A percentile compares a stretch with the other conserved stretches of the same genome.
These are phyloP conservation scores for Colletotrichum tanaceti DNA, from an alignment of 2,329 filamentous ascomycete species.

Conservation along the genomic window DNA sequence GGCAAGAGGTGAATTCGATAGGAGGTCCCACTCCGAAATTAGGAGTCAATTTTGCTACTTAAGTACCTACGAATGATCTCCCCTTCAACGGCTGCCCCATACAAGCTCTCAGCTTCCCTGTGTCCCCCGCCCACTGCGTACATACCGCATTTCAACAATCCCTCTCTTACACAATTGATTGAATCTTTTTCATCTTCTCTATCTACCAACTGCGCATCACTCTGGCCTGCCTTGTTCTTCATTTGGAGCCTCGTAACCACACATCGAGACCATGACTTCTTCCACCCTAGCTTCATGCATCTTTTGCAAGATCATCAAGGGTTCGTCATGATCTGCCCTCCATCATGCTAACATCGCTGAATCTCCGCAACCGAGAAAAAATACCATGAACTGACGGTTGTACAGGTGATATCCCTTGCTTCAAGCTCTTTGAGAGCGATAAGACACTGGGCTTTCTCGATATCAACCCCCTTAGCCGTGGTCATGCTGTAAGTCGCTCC, in stretches of 20 bases:
- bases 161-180: constrained; percentile 8
- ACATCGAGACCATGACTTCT: constrained; percentile 45
- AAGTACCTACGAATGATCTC: constrained; percentile 38
- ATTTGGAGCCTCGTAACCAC: neutral
- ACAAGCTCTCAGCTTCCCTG: constrained; percentile 13
- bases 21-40: constrained; percentile 67
- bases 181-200: neutral
- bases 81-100: neutral
- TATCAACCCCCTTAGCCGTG: constrained; percentile 88
- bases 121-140: constrained; percentile 17
- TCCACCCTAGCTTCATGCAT: constrained; percentile 78
- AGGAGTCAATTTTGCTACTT: accelerated
- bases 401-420: constrained; percentile 90
- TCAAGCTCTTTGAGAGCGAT: constrained; percentile 96
- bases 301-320: constrained; percentile 99
- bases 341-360: constrained; percentile 20
- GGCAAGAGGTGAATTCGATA: constrained; percentile 75
- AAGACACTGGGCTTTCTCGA: constrained; percentile 97
- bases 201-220: neutral
- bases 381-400: constrained; percentile 28
- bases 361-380: constrained; percentile 9
- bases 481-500: constrained; percentile 79
- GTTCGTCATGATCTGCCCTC: constrained; percentile 53
- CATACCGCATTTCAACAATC: constrained; percentile 5
- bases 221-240: neutral